phyloP scores from a whole-genome alignment of 2,329 filamentous ascomycete species.

The Colletotrichum sp. region DNA sequence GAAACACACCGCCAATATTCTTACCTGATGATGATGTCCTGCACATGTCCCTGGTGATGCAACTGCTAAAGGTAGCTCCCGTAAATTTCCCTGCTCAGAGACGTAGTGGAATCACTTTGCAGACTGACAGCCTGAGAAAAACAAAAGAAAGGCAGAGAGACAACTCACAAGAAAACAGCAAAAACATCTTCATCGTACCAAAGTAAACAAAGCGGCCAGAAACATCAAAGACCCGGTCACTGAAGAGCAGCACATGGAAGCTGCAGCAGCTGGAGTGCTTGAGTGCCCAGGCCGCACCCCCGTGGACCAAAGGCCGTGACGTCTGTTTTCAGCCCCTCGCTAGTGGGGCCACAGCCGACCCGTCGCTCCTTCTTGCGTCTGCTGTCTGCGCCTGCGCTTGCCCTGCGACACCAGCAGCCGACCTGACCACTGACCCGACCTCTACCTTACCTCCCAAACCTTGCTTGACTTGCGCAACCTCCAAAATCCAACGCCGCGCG shows the following conservation, averaged over 20 bases:
- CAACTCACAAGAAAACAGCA: background rate
- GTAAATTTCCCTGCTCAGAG: background rate
- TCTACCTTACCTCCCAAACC: background rate
- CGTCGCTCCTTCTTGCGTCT: background rate
- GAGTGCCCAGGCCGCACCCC: background rate
- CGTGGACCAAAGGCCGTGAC: constrained; percentile 1
- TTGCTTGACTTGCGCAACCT: background rate
- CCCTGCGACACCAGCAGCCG: background rate
- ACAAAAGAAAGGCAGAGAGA: background rate
- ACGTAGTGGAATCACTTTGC: too few species aligned
- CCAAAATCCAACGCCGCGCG: background rate
- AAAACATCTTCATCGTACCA: background rate
- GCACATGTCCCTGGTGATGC: background rate
- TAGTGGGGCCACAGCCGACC: constrained; percentile 13
- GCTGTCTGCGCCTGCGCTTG: background rate
- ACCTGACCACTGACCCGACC: background rate
- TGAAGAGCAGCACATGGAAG: background rate
- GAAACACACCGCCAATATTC: background rate
- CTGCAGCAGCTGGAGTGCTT: background rate
- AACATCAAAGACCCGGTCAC: background rate
- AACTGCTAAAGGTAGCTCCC: background rate
- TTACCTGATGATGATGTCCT: background rate
- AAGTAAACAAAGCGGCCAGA: background rate
- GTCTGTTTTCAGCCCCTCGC: constrained; percentile 21
- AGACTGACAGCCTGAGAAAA: background rate